Evolutionary conservation across 441 rosid genomes (phyloP), one percentile per base, ranked within the genome.

Genomic region (Corymbia citriodora): DNA sequence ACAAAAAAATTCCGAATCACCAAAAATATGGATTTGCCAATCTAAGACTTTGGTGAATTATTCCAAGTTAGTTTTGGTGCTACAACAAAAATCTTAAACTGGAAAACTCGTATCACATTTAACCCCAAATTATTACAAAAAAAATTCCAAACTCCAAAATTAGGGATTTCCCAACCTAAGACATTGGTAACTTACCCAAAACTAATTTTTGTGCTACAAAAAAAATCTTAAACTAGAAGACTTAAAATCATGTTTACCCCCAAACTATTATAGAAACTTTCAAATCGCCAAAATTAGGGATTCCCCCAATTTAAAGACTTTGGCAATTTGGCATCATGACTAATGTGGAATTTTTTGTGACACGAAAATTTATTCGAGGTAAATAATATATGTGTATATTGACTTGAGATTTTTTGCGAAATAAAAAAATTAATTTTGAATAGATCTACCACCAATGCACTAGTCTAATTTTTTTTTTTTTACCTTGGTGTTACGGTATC

Each of bases 311-410:
- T 10, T 59, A 59, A 59, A 10, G 9, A 57, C 7, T 59, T 59
- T 59, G n/a, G 65, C 25, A 14, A 59, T 29, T 59, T 9, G n/a
- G 29, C 45, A 40, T 40, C n/a, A 13, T 1, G 72, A 33, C 17
- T 15, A 31, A n/a, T 4, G 4, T 65, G 74, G 9, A 65, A n/a
- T 65, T 4, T 74, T 74, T 74, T 2, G 10, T 7, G 85, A 74
- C 9, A 3, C 52, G 23, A 40, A 74, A 40, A 23, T 6, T 21
- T 21, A 74, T 40, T 74, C 3, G 1, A 45, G 1, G 2, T 45
- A 79, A 74, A 40, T 45, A 7, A 7, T 16, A 1, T 0, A 45
- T 2, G 3, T 12, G 3, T 2, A 2, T 15, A 13, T 3, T 14
- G 5, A 1, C 1, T 79, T 12, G 10, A 40, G 4, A 74, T 21